Evolutionary conservation across 768 basidiomycete genomes (phyloP), one percentile per base, ranked within the genome.

Genomic region (Mycena albidolilacea): DNA sequence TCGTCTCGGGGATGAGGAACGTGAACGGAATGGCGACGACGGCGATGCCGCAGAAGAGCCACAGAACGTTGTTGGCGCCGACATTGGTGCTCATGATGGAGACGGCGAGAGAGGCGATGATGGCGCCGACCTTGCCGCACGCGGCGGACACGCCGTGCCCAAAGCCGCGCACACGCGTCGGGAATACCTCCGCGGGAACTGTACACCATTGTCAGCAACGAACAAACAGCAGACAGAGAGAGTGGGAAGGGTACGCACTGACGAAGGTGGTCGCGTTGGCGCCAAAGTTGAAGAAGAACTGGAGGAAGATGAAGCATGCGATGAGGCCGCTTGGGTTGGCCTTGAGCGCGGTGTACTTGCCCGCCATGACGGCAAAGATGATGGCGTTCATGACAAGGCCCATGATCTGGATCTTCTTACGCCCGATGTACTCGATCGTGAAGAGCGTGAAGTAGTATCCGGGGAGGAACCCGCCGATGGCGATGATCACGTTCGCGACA

Each of bases 251-350:
- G 23, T 23, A 72, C 64, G 23, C 60, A 72, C 71, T 77, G 66
- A 92, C 59, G 78, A 92, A 92, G 2, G 90, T 91, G 2, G 90
- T 91, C 0, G 85, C 85, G 75, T 91, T 90, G 12, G 87, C 88
- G 10, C 89, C 91, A 75, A 92, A 92, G 82, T 92, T 92, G 81
- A 90, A 88, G 88, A 91, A 90, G 82, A 91, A 90, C 78, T 89
- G 71, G 44, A 72, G 71, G 71, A 72, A 72, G 61, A 72, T 72
- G 66, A 72, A 72, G 66, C 66, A 67, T 14, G 71, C 71, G 62
- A 72, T 72, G 54, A 72, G 61, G 41, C 71, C 71, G 71, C 60
- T 41, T 30, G 59, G 17, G 43, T 67, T 37, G 19, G 14, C 14
- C 64, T 67, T 72, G 15, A 72, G 66, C 35, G 71, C 50, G 4